Evolutionary conservation across 306 rosid species (phyloP), one percentile per base, ranked within the genome.

Genomic region (Fagus sylvatica): DNA sequence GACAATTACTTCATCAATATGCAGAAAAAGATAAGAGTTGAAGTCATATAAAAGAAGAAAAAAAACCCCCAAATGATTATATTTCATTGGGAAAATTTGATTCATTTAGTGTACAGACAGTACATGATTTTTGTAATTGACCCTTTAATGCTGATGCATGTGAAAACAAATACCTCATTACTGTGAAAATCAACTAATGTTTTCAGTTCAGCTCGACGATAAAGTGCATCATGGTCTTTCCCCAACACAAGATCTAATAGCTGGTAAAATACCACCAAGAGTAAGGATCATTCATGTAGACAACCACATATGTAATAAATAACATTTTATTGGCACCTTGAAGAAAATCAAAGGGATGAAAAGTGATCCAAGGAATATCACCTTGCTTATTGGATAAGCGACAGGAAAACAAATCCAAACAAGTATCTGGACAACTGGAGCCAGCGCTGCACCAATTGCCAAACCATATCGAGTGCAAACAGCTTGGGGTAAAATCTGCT

Each of bases 301-400:
- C 8, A 59, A 59, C 37, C 65, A 59, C 2, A 4, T 9, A 59
- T 10, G 66, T 33, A 40, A 72, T 53, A 67, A 22, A 6, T 17
- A 78, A 70, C 76, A 19, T 46, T 73, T 62, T 53, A 67, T 66
- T 34, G 2, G 22, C 56, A 15, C 17, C 16, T 28, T 33, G 11
- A 60, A 60, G 64, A 60, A 60, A 12, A 10, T 32, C 3, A 11
- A 60, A 12, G 37, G 40, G 17, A 30, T 60, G 37, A 1, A 60
- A 60, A 32, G 7, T 19, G 6, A 30, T 60, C 7, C 40, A 32
- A 30, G 11, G 67, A 30, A 7, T 67, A 48, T 82, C 68, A 92
- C 98, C 98, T 92, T 95, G 91, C 98, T 92, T 74, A 92, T 89
- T 69, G 98, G 98, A 86, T 83, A 91, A 69, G 98, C 96, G 54